A percentile compares a stretch with the other conserved stretches of the same genome.
phyloP scores from a whole-genome alignment of 2,329 filamentous ascomycete genomes.

The Gnomoniopsis smithogilvyi region DNA sequence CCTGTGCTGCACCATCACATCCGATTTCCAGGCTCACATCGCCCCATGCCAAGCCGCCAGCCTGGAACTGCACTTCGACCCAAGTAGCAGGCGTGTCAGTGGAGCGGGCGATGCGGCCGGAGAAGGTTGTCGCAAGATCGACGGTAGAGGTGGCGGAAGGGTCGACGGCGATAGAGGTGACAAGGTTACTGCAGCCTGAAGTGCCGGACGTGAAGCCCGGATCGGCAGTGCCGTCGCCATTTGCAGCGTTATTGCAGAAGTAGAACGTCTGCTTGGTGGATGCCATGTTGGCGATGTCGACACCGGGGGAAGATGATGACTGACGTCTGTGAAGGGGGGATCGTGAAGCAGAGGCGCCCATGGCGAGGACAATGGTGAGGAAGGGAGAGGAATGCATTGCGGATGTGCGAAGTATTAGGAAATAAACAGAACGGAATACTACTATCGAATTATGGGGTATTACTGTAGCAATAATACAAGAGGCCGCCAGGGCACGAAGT shows the following conservation, averaged over 20 bases:
- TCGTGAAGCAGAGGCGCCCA: background rate
- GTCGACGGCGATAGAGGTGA: constrained; percentile 3
- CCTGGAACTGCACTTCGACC: constrained; percentile 16
- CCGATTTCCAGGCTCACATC: constrained; percentile 12
- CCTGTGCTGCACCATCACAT: constrained; percentile 11
- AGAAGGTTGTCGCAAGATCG: constrained; percentile 2
- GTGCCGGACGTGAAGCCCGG: constrained; percentile 13
- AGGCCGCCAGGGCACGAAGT: background rate
- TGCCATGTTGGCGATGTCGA: constrained; percentile 12
- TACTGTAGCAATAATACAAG: background rate
- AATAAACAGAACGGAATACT: background rate
- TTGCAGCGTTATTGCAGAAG: constrained; percentile 15
- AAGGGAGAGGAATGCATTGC: background rate
- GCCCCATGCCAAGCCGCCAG: constrained; percentile 10
- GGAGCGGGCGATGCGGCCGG: constrained; percentile 12
- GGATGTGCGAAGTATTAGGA: background rate
- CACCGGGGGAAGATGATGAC: background rate
- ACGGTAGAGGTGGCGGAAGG: constrained; percentile 3
- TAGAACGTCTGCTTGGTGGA: constrained; percentile 12
- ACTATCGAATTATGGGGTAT: no score
- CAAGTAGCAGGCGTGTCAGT: constrained; percentile 12
- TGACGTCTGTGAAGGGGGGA: background rate
- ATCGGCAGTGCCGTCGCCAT: constrained; percentile 12
- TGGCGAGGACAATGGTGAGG: background rate
- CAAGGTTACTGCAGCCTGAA: constrained; percentile 8